These are phyloP conservation scores for Mycogone perniciosa DNA, from an alignment of 2,329 filamentous ascomycete species.

Conservation along the genomic window DNA sequence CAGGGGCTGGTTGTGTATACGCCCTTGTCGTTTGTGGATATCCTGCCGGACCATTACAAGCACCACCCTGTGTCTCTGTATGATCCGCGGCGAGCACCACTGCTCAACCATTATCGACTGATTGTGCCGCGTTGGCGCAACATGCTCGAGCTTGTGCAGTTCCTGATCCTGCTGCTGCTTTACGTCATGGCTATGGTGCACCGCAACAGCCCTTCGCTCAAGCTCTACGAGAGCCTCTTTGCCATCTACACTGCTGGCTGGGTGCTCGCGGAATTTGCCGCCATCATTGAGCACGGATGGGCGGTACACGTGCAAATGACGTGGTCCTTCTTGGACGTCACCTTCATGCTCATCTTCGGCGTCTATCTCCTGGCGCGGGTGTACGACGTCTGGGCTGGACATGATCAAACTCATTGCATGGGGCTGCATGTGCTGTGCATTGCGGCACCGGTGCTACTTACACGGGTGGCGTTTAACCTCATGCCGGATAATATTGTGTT, in stretches of 20 bases:
- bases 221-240: slow-evolving; percentile 53
- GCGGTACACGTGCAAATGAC: slow-evolving; percentile 67
- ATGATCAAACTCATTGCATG: slow-evolving; percentile 21
- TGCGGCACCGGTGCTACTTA: slow-evolving; percentile 62
- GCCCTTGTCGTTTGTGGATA: slow-evolving; percentile 63
- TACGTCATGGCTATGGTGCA: slow-evolving; percentile 60
- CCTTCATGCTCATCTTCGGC: slow-evolving; percentile 57
- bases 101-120: slow-evolving; percentile 66
- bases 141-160: slow-evolving; percentile 59
- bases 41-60: slow-evolving; percentile 68
- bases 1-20: slow-evolving; percentile 64
- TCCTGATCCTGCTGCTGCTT: slow-evolving; percentile 54
- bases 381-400: slow-evolving; percentile 43
- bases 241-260: slow-evolving; percentile 60
- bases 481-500: slow-evolving; percentile 72
- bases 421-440: slow-evolving; percentile 58
- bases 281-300: slow-evolving; percentile 59
- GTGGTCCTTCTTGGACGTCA: slow-evolving; percentile 70
- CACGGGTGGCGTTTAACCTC: slow-evolving; percentile 64
- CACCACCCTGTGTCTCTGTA: slow-evolving; percentile 64
- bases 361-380: slow-evolving; percentile 56
- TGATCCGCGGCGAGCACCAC: slow-evolving; percentile 56
- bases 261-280: slow-evolving; percentile 59
- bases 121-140: slow-evolving; percentile 64
- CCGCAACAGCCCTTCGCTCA: slow-evolving; percentile 40